These are phyloP conservation scores for Neofusicoccum ribis DNA, from an alignment of 2,329 filamentous ascomycete genomes.

Conservation along the genomic window DNA sequence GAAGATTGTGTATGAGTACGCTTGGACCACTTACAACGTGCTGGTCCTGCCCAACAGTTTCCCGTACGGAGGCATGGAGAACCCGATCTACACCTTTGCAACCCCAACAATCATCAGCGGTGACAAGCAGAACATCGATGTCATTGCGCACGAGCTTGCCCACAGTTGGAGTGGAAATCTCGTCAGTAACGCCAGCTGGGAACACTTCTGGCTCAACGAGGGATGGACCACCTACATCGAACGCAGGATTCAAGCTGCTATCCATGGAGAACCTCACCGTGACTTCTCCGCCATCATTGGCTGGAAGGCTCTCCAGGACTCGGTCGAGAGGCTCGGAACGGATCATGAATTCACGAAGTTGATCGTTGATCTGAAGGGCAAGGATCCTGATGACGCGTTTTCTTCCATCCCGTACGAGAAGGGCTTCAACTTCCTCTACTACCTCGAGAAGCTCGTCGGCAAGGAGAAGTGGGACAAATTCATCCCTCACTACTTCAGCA, in stretches of 20 bases:
- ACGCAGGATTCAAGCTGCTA: conserved; percentile 72
- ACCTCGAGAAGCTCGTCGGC: conserved; percentile 82
- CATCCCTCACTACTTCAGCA: conserved; percentile 91
- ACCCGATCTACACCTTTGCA: conserved; percentile 91
- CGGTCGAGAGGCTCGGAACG: conserved; percentile 73
- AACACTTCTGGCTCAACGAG: conserved; percentile 71
- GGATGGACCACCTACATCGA: conserved; percentile 97
- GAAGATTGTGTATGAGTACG: conserved; percentile 72
- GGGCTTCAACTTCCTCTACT: conserved; percentile 90
- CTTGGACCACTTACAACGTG: conserved; percentile 94
- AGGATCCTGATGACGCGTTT: conserved; percentile 95
- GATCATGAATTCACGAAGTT: conserved; percentile 94
- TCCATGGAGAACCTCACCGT: conserved; percentile 82
- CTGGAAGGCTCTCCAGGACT: conserved; percentile 85
- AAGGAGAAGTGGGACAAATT: conserved; percentile 90
- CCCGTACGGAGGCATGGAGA: conserved; percentile 68
- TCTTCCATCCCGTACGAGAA: conserved; percentile 93
- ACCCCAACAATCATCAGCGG: conserved; percentile 93
- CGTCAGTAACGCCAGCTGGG: conserved; percentile 76
- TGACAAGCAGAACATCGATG: conserved; percentile 80
- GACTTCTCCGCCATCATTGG: conserved; percentile 96
- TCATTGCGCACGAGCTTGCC: conserved; percentile 82
- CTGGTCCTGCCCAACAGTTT: conserved; percentile 83
- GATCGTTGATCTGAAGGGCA: conserved; percentile 80
- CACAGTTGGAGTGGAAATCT: conserved; percentile 88